Evolutionary conservation across 2,329 filamentous ascomycete genomes (phyloP).

Genomic region (Fusarium tupiense): DNA sequence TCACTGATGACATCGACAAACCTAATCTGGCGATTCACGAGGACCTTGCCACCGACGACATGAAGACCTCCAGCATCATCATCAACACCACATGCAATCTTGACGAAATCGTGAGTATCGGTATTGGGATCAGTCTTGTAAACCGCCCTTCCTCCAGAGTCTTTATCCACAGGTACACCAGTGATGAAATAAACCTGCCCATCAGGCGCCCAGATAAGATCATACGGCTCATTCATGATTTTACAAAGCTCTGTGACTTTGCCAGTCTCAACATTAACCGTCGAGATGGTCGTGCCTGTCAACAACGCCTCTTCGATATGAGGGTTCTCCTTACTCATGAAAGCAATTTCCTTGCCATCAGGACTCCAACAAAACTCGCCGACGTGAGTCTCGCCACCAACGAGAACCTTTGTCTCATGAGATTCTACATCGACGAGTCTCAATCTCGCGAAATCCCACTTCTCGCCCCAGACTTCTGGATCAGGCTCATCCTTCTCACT

Average conservation of each 20-base stretch:
- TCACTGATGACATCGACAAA: slow-evolving; percentile 12
- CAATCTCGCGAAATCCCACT: slow-evolving; percentile 47
- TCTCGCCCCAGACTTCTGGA: slow-evolving; percentile 49
- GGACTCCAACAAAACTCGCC: slow-evolving; percentile 28
- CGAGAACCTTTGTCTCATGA: slow-evolving; percentile 21
- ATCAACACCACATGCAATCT: slow-evolving; percentile 16
- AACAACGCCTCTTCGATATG: slow-evolving; percentile 24
- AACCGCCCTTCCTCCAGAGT: slow-evolving; percentile 10
- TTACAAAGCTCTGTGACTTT: slow-evolving; percentile 7
- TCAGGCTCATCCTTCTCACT: slow-evolving; percentile 47
- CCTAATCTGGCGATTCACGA: slow-evolving; percentile 11
- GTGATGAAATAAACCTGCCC: slow-evolving; percentile 30
- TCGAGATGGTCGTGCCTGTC: slow-evolving; percentile 17
- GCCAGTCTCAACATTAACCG: slow-evolving; percentile 12
- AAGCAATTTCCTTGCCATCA: slow-evolving; percentile 22
- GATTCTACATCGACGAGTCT: slow-evolving; percentile 45
- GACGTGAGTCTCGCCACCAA: slow-evolving; percentile 16
- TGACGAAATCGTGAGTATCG: not conserved
- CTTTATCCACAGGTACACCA: slow-evolving; percentile 2
- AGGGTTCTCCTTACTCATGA: slow-evolving; percentile 7
- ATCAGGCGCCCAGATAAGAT: slow-evolving; percentile 26
- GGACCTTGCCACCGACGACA: slow-evolving; percentile 3
- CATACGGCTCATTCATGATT: not conserved
- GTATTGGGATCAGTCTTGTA: slow-evolving; percentile 13
- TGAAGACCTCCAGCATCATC: slow-evolving; percentile 24